phyloP scores from a whole-genome alignment of 441 rosid species.

The Theobroma grandiflorum region DNA sequence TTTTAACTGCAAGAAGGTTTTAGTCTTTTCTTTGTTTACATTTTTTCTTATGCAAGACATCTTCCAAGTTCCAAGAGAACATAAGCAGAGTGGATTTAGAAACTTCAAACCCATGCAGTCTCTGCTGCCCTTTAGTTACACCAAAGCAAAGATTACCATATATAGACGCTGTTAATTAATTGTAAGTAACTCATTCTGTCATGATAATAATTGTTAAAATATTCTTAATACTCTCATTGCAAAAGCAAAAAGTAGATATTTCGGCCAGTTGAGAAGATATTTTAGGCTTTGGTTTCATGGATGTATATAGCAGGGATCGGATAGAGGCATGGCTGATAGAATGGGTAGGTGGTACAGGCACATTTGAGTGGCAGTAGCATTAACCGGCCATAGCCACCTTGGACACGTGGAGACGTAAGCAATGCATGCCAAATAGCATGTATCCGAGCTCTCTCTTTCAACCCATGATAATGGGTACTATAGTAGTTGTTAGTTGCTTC shows the following conservation, averaged over 20 bases:
- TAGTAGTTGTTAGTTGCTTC: not conserved
- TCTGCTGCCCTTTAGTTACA: not conserved
- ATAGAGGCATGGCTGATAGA: not conserved
- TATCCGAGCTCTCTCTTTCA: not conserved
- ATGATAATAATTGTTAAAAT: too few species aligned
- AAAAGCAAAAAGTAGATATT: not conserved
- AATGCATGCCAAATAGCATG: not conserved
- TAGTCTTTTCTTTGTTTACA: not conserved
- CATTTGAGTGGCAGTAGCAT: conserved; percentile 35
- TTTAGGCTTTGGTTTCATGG: not conserved
- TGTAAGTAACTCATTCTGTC: too few species aligned
- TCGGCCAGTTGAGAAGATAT: not conserved
- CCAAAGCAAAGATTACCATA: too few species aligned
- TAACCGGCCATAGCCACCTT: conserved; percentile 33
- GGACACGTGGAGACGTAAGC: conserved; percentile 30
- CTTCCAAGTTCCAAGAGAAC: not conserved
- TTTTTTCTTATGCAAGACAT: not conserved
- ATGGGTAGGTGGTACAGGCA: not conserved
- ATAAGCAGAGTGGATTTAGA: not conserved
- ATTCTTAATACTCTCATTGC: not conserved
- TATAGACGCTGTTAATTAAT: too few species aligned
- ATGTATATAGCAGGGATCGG: too few species aligned
- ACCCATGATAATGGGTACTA: not conserved
- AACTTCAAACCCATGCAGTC: not conserved
- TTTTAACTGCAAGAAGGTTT: not conserved